These are phyloP conservation scores for Leucogyrophana mollusca DNA, from an alignment of 768 basidiomycete genomes.

Conservation along the genomic window DNA sequence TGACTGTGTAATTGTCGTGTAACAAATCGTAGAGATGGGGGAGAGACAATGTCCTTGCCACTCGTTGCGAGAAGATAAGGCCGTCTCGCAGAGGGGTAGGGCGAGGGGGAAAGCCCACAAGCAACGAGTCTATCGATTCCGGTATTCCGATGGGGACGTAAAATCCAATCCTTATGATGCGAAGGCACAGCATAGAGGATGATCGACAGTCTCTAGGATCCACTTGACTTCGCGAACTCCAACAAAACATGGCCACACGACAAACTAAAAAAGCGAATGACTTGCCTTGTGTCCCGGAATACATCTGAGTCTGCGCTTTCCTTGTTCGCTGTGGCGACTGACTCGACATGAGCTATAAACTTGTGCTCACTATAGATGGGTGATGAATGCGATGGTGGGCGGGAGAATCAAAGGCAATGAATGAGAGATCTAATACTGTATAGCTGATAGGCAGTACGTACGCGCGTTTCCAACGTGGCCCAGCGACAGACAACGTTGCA, in stretches of 20 bases:
- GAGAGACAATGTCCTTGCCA: constrained; percentile 10
- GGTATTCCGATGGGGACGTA: constrained; percentile 28
- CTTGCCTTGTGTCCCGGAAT: constrained; percentile 49
- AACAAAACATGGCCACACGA: constrained; percentile 14
- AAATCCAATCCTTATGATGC: constrained; percentile 28
- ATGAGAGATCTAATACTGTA: constrained; percentile 31
- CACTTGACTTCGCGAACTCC: constrained; percentile 9
- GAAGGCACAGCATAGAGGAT: constrained; percentile 12
- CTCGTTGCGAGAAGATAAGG: background rate
- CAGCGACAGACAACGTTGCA: constrained; percentile 38
- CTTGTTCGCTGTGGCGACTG: constrained; percentile 60
- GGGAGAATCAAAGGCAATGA: constrained; percentile 28
- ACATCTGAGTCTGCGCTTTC: constrained; percentile 50
- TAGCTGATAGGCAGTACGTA: constrained; percentile 27
- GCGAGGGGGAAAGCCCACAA: background rate
- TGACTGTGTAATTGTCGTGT: constrained; percentile 6
- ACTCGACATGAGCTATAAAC: constrained; percentile 49
- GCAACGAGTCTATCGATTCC: too few species aligned
- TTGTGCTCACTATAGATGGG: constrained; percentile 15
- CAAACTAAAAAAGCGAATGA: constrained; percentile 22
- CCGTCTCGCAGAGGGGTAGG: background rate
- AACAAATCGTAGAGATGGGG: background rate
- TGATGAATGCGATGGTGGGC: constrained; percentile 18
- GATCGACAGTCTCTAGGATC: constrained; percentile 16
- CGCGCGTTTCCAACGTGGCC: constrained; percentile 72